Evolutionary conservation across 805 yeast species (phyloP).

Genomic region (Jamesozyma gamospora): DNA sequence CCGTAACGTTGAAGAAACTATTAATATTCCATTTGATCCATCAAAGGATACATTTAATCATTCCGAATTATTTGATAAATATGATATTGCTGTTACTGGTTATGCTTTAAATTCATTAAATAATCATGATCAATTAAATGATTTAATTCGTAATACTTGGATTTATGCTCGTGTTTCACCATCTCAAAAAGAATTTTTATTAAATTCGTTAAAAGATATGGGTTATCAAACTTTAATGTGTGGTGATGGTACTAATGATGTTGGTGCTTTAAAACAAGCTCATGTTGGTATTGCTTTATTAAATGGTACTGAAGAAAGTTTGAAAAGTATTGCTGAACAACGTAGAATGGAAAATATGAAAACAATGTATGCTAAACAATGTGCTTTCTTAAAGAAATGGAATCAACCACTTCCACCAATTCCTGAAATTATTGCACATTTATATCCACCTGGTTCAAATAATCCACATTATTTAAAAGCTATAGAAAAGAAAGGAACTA

Average conservation of each 20-base stretch:
- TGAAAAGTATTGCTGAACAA: conserved; percentile 80
- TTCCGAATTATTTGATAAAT: conserved; percentile 45
- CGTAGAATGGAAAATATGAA: conserved; percentile 54
- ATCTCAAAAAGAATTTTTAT: conserved; percentile 82
- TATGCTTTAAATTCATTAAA: conserved; percentile 65
- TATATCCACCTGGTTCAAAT: conserved; percentile 89
- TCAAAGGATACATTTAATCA: conserved; percentile 31
- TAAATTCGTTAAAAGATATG: conserved; percentile 70
- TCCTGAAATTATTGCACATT: conserved; percentile 81
- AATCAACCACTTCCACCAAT: conserved; percentile 73
- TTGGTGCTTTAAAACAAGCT: conserved; percentile 97
- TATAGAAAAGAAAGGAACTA: conserved; percentile 73
- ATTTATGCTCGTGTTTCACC: conserved; percentile 97
- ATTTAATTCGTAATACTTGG: conserved; percentile 84
- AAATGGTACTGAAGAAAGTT: conserved; percentile 91
- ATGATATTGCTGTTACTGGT: conserved; percentile 90
- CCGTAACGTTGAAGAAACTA: conserved; percentile 76
- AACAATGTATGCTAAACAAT: conserved; percentile 75
- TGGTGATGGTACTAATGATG: conserved; percentile 99
- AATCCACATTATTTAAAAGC: conserved; percentile 86
- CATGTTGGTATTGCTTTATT: conserved; percentile 96
- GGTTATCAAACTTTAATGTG: conserved; percentile 96
- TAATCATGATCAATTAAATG: conserved; percentile 58
- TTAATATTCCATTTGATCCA: conserved; percentile 56
- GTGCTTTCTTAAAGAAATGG: conserved; percentile 71